Percentiles rank a stretch among this genome's conserved stretches.
Conservation (phyloP, 345 rosid genomes). For the Cardamine occulta region DNA sequence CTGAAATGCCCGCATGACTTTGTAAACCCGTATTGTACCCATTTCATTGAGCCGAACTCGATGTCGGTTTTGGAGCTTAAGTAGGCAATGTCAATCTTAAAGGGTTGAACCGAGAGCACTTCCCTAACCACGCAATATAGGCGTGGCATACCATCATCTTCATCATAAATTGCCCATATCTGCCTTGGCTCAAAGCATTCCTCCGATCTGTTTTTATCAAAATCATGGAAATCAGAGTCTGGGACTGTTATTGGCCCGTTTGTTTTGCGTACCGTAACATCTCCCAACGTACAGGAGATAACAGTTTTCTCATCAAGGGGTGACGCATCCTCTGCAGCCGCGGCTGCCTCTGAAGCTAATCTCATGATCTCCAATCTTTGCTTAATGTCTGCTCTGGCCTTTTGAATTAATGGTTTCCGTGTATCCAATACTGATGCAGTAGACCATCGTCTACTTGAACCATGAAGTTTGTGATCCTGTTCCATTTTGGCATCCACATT, state of each 20-base stretch:
- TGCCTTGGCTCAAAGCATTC: constrained; percentile 92
- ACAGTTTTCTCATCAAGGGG: constrained; percentile 42
- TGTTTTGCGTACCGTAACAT: constrained; percentile 47
- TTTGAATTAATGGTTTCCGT: constrained; percentile 76
- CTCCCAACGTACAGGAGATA: constrained; percentile 43
- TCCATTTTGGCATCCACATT: constrained; percentile 48
- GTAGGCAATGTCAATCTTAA: constrained; percentile 84
- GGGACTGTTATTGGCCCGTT: constrained; percentile 71
- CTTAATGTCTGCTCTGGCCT: constrained; percentile 69
- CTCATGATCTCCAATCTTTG: constrained; percentile 67
- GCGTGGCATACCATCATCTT: constrained; percentile 99
- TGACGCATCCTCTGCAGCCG: constrained; percentile 32
- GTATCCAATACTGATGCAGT: constrained; percentile 75
- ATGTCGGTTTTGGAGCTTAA: constrained; percentile 90
- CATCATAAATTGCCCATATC: constrained; percentile 96
- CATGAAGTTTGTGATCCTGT: constrained; percentile 54
- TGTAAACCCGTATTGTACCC: constrained; percentile 86
- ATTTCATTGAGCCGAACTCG: constrained; percentile 84
- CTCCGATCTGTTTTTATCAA: constrained; percentile 87
- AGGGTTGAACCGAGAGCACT: constrained; percentile 80
- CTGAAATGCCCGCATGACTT: constrained; percentile 98
- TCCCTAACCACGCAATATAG: constrained; percentile 82
- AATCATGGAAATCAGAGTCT: constrained; percentile 96
- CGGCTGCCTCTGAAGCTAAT: constrained; percentile 56
- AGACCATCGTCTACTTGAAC: constrained; percentile 55